These are phyloP conservation scores for Cytospora schulzeri DNA, from an alignment of 2,329 filamentous ascomycete species.

Conservation along the genomic window DNA sequence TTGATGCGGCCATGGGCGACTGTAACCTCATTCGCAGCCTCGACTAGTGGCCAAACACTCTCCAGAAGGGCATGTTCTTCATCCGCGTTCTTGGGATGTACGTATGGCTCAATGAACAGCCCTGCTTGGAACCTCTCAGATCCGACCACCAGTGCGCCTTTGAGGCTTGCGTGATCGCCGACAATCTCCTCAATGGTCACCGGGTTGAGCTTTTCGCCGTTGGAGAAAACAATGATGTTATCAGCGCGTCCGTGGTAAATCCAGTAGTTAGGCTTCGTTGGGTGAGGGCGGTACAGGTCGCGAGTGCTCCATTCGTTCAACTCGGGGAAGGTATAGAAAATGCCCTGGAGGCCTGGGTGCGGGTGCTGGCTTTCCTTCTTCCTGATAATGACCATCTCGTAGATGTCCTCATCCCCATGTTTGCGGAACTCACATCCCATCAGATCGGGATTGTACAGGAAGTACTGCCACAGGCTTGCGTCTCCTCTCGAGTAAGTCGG, in stretches of 20 bases:
- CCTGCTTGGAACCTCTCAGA: slow-evolving; percentile 48
- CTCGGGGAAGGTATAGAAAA: slow-evolving; percentile 47
- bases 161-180: slow-evolving; percentile 42
- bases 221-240: slow-evolving; percentile 52
- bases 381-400: slow-evolving; percentile 43
- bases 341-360: slow-evolving; percentile 39
- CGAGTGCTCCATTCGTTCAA: slow-evolving; percentile 45
- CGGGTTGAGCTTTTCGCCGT: slow-evolving; percentile 55
- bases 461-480: slow-evolving; percentile 45
- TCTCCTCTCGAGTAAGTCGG: slow-evolving; percentile 38
- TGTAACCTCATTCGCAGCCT: slow-evolving; percentile 45
- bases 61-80: slow-evolving; percentile 42
- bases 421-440: slow-evolving; percentile 46
- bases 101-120: slow-evolving; percentile 48
- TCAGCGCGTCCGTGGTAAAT: slow-evolving; percentile 41
- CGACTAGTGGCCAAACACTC: slow-evolving; percentile 46
- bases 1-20: slow-evolving; percentile 50
- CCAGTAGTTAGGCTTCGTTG: slow-evolving; percentile 42
- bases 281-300: slow-evolving; percentile 47
- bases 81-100: slow-evolving; percentile 33
- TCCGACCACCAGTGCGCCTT: slow-evolving; percentile 49
- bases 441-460: slow-evolving; percentile 44
- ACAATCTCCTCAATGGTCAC: slow-evolving; percentile 46
- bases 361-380: slow-evolving; percentile 42
- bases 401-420: slow-evolving; percentile 38